These are phyloP conservation scores for Xerocomus spinulosus DNA, from an alignment of 768 basidiomycete species.

Conservation along the genomic window DNA sequence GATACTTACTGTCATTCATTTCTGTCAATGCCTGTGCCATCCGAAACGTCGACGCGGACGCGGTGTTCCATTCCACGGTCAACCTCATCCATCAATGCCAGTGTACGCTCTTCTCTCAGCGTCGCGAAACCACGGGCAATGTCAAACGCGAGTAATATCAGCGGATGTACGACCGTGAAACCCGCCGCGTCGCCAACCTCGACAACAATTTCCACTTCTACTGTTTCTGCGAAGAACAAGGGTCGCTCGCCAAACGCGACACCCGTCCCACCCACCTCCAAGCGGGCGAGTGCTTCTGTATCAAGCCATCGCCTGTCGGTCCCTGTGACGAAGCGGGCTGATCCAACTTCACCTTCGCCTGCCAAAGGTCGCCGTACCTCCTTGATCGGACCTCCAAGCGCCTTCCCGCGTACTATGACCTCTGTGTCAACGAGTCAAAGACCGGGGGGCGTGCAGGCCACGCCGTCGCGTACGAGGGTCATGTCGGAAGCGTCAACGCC, in stretches of 20 bases:
- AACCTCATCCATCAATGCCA: constrained; percentile 20
- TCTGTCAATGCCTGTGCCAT: constrained; percentile 35
- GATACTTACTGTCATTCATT: background rate
- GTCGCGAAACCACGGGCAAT: constrained; percentile 49
- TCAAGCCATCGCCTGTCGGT: constrained; percentile 37
- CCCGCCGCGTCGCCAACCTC: constrained; percentile 26
- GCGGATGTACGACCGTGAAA: constrained; percentile 49
- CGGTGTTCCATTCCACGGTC: constrained; percentile 39
- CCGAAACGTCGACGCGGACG: constrained; percentile 50
- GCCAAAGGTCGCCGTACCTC: constrained; percentile 25
- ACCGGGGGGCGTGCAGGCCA: constrained; percentile 25
- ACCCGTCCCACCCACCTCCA: constrained; percentile 38
- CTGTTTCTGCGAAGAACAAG: constrained; percentile 18
- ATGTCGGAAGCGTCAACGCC: constrained; percentile 38
- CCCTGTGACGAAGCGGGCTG: constrained; percentile 28
- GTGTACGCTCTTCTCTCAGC: constrained; percentile 40
- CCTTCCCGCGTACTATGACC: constrained; percentile 19
- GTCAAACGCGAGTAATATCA: constrained; percentile 47
- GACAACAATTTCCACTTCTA: constrained; percentile 24
- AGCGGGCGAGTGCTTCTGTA: constrained; percentile 37
- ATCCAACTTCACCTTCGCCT: constrained; percentile 27
- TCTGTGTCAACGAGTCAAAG: constrained; percentile 16
- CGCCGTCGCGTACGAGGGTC: constrained; percentile 40
- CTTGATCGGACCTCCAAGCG: constrained; percentile 27
- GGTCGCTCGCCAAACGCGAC: constrained; percentile 49